Base-by-base conservation (phyloP, 2,329 filamentous ascomycete genomes). In the Aspergillus sp. region DNA sequence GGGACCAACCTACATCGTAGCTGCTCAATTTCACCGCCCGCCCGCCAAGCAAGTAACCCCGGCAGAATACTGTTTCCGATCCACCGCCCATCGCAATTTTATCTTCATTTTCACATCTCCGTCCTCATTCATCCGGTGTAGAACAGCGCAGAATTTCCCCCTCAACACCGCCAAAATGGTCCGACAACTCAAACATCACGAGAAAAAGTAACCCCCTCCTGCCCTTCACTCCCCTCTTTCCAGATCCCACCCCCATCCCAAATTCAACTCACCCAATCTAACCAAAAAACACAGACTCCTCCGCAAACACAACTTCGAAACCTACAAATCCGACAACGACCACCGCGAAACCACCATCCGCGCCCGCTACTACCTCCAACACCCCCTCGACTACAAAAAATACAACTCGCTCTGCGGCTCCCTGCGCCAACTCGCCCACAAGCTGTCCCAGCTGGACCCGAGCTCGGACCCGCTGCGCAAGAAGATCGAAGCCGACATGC, bases 141-240 rank as follows among this genome's bases (percentile, higher is more conserved):
- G 10, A 36, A 20, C 26, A 29, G n/a, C 39, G 50, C 18, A 56
- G 11, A 39, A 47, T 32, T 24, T 18, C n/a, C 45, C 32, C 4
- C 36, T 7, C 36, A 42, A n/a, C 36, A 42, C 50, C 59, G 54
- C 54, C 69, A 80, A 67, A 58, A 98, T 98, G 95, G 92, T 96
- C 68, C 90, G 95, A 70, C 92, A 96, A 82, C 87, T 99, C 74
- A 98, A 97, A 80, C 87, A 96, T 79, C 94, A 97, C 80, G 95
- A 99, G 87, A 87, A 95, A 75, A 96, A 95, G 84, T 81, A 65
- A 54, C 70, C 69, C 52, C 32, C 5, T 24, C 31, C n/a, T 42
- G 52, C 32, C 20, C 24, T 52, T 54, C 26, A 42, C 59, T 29
- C 31, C 55, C 42, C 42, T n/a, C 14, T 22, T 22, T 9, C 52